Evolutionary conservation across 106 monocot genomes (phyloP), one percentile per base, ranked within the genome.

Genomic region (Dioscorea dumetorum): DNA sequence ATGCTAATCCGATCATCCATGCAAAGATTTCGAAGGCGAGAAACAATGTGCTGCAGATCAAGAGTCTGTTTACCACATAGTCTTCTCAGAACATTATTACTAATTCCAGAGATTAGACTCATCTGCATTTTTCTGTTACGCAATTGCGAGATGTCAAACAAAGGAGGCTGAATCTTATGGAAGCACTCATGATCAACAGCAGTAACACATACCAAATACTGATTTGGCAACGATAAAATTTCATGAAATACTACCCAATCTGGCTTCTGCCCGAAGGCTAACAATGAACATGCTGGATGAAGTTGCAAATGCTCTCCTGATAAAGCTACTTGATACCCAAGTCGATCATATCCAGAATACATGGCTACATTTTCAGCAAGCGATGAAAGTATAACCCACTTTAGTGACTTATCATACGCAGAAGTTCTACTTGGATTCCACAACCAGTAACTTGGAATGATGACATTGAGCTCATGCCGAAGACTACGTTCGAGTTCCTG

Each of bases 171-270:
- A 67, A 99, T 67, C 12, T 18, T 49, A 61, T 12, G 57, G 70
- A 93, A 32, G 33, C 57, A 62, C 5, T 90, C 87, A 73, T 23
- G 61, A 64, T 99, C 93, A 67, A 99, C 72, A 64, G 87, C 81
- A 70, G 84, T 93, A 13, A 87, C 99, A 81, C 99, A 99, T 57
- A 87, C 90, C 63, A 99, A 68, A 83, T 93, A 99, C 24, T 90
- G 83, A 73, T 73, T 87, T 32, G 69, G 53, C 48, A 72, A 62
- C 22, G 90, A 87, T 57, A 99, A 79, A 24, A 99, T 79, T 48
- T 99, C 99, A 72, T 82, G 65, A 80, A 99, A 99, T 16, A 87
- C 93, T 7, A 99, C 92, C 99, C 99, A 99, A 34, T 34, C 63
- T 73, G 99, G 99, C 70, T 76, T 87, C 73, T 85, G 50, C 23